Base-by-base conservation (phyloP, 345 rosid genomes). In the Cardamine occulta region DNA sequence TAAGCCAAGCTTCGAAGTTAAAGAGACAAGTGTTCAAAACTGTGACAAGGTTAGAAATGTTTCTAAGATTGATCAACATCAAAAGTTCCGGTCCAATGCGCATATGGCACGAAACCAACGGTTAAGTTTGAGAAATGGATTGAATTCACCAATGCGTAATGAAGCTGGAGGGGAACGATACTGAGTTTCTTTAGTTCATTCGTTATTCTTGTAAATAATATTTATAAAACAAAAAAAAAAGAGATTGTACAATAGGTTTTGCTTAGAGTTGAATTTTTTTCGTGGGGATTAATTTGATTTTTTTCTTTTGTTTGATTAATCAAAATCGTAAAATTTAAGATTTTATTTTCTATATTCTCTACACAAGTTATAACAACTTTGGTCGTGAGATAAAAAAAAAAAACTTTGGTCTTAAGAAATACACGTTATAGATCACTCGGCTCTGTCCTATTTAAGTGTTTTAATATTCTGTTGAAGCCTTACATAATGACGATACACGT, bases 91-190 rank as follows among this genome's bases (percentile, higher is more conserved):
- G 4, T 54, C 44, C 44, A 39, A 39, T 39, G 81, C 80, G 34
- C 82, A 82, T 8, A 77, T 75, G 1, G 69, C 72, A 67, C 54
- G 77, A 48, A 82, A 49, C 28, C 78, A 75, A 3, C 76, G 49
- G 61, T 8, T 69, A 44, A 69, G 54, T 53, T 79, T 45, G 26
- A 54, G 70, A 72, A 58, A 80, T 37, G 85, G 74, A 68, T 44
- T 70, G 40, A 80, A 77, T 28, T 86, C 89, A 28, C 83, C 87
- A 0, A 54, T 87, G 80, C 66, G 75, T 77, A 44, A 63, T 15
- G 80, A 77, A 39, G 73, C 55, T 13, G 77, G 81, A 71, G 68
- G 77, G 13, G 81, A 78, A 57, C 77, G 81, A 26, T 72, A 78
- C 69, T 78, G 63, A 78, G 14, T 58, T 55, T 64, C 10, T 64